Evolutionary conservation across 202 grass and related monocot genomes (phyloP).

Genomic region (Saccharum hybrid): DNA sequence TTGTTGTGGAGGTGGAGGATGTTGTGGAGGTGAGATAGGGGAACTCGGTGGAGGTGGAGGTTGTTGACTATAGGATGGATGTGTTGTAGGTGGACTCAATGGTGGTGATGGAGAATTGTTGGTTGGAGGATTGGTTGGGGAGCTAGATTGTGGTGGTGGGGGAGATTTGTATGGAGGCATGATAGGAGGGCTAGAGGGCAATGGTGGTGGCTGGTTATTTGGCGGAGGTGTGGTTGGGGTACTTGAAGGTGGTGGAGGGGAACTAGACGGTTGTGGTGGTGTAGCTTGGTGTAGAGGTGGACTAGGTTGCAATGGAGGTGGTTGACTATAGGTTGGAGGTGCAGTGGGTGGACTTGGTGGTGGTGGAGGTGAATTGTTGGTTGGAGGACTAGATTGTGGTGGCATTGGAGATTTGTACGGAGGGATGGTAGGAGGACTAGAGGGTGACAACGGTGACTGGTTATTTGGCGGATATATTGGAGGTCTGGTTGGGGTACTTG

Average conservation of each 20-base stretch:
- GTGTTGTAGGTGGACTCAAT: background rate
- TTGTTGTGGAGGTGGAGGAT: no score
- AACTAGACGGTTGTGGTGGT: background rate
- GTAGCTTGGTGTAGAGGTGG: background rate
- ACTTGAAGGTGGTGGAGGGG: background rate
- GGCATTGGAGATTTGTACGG: no score
- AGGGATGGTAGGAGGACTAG: background rate
- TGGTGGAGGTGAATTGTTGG: background rate
- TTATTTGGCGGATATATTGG: background rate
- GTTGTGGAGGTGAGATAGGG: no score
- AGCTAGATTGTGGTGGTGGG: background rate
- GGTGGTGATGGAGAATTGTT: background rate
- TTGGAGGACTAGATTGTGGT: background rate
- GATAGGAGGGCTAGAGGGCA: background rate
- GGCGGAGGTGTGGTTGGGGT: background rate
- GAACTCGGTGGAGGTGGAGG: background rate
- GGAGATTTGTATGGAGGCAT: background rate
- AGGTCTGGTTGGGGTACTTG: background rate
- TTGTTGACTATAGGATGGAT: background rate
- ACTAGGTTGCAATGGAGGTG: background rate
- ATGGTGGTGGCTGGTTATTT: background rate
- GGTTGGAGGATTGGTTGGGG: background rate
- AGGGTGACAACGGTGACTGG: background rate
- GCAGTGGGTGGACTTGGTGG: background rate
- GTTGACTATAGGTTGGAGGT: background rate